Percentiles rank a stretch among this genome's conserved stretches.
phyloP scores from a whole-genome alignment of 2,329 filamentous ascomycete genomes.

The Xylogone sp. region DNA sequence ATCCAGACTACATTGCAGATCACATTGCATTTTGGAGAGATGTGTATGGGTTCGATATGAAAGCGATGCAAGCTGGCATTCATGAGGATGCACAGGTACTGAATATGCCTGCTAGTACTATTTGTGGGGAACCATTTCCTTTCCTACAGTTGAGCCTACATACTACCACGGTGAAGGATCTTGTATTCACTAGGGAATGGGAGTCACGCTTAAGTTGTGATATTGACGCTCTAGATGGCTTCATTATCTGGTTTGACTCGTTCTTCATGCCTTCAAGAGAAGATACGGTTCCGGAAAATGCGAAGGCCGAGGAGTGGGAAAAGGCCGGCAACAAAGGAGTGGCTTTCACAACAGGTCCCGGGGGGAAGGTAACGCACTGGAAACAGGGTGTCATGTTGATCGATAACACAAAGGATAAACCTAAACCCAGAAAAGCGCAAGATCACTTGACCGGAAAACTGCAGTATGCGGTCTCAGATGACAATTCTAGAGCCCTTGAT shows the following conservation, averaged over 20 bases:
- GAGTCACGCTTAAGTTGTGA: constrained; percentile 56
- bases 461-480: constrained; percentile 64
- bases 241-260: constrained; percentile 90
- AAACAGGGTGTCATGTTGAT: constrained; percentile 75
- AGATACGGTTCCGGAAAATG: constrained; percentile 41
- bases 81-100: constrained; percentile 79
- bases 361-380: constrained; percentile 81
- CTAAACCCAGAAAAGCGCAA: constrained; percentile 45
- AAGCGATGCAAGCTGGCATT: constrained; percentile 79
- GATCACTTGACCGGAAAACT: constrained; percentile 63
- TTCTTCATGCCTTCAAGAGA: constrained; percentile 71
- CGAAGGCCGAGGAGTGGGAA: constrained; percentile 60
- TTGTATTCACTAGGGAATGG: constrained; percentile 72
- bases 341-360: constrained; percentile 86
- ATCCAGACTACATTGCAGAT: constrained; percentile 73
- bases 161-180: constrained; percentile 64
- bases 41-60: constrained; percentile 95
- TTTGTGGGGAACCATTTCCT: constrained; percentile 57
- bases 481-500: constrained; percentile 65
- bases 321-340: constrained; percentile 55
- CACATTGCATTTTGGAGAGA: constrained; percentile 84
- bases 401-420: constrained; percentile 46
- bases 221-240: constrained; percentile 74
- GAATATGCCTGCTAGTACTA: constrained; percentile 56
- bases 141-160: constrained; percentile 78